Evolutionary conservation across 495 filamentous ascomycete genomes (phyloP).

Genomic region (Penicillium robsamsonii): DNA sequence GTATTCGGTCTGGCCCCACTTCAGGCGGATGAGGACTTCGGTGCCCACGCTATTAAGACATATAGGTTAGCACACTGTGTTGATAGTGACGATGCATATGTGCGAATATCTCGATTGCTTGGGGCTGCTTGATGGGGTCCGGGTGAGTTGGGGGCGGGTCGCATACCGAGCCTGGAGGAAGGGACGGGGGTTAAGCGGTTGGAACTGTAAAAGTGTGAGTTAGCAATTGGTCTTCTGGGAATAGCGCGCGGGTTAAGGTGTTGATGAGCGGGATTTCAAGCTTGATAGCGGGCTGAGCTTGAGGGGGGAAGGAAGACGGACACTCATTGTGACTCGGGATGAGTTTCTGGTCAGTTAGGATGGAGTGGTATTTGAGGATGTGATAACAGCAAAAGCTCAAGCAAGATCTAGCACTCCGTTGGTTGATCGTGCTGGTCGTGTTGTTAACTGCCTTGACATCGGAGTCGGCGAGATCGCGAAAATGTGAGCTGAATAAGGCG

Average conservation of each 20-base stretch:
- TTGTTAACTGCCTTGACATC: slow-evolving; percentile 16
- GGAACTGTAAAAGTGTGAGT: slow-evolving; percentile 52
- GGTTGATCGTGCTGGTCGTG: slow-evolving; percentile 19
- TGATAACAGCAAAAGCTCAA: slow-evolving; percentile 9
- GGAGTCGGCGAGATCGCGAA: slow-evolving; percentile 30
- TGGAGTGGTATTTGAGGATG: neutral
- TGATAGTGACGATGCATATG: neutral
- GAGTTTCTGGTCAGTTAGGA: neutral
- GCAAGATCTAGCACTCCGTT: slow-evolving; percentile 13
- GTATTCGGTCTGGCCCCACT: slow-evolving; percentile 98
- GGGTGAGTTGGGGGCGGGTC: slow-evolving; percentile 4
- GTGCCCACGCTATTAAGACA: slow-evolving; percentile 68
- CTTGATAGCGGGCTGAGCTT: slow-evolving; percentile 13
- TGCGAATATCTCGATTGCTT: neutral
- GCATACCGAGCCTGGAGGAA: slow-evolving; percentile 83
- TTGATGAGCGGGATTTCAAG: slow-evolving; percentile 6
- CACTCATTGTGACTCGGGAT: slow-evolving; percentile 37
- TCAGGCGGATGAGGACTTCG: slow-evolving; percentile 84
- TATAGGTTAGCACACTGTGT: slow-evolving; percentile 1
- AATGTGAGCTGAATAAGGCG: slow-evolving; percentile 37
- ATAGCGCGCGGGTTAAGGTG: neutral
- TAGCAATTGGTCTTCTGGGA: slow-evolving; percentile 13
- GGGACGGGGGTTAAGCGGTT: slow-evolving; percentile 86
- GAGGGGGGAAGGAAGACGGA: slow-evolving; percentile 24
- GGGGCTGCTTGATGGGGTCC: slow-evolving; percentile 3